Evolutionary conservation across 768 basidiomycete genomes (phyloP).

Genomic region (Leucosporidium yakuticum): DNA sequence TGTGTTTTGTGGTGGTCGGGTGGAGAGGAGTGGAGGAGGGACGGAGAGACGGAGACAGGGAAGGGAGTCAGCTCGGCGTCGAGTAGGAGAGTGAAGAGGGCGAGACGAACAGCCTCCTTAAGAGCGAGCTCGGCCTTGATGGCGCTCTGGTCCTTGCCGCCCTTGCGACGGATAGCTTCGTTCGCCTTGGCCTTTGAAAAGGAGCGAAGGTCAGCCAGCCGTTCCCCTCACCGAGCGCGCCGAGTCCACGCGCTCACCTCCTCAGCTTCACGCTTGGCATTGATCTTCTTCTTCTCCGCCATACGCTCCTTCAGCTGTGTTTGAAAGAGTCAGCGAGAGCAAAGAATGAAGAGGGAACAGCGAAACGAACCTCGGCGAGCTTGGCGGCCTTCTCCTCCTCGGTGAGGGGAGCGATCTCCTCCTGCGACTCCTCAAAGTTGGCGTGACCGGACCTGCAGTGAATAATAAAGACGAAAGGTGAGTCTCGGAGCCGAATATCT

Average conservation of each 20-base stretch:
- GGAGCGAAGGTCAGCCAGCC: conserved; percentile 31
- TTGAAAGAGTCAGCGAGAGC: not conserved
- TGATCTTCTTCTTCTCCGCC: conserved; percentile 67
- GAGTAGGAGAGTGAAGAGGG: too few relatives aligned
- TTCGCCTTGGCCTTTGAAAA: conserved; percentile 51
- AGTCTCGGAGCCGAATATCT: conserved; percentile 79
- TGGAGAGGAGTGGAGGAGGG: too few relatives aligned
- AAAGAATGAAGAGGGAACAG: too few relatives aligned
- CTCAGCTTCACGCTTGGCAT: conserved; percentile 65
- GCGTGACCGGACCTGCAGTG: conserved; percentile 77
- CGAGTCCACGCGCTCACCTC: conserved; percentile 54
- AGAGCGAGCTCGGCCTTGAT: conserved; percentile 60
- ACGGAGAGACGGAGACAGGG: too few relatives aligned
- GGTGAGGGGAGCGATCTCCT: conserved; percentile 93
- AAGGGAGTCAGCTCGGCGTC: too few relatives aligned
- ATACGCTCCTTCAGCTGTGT: conserved; percentile 62
- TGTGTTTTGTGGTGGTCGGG: too few relatives aligned
- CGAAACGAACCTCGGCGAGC: conserved; percentile 60
- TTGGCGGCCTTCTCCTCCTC: conserved; percentile 86
- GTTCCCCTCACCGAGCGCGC: conserved; percentile 9
- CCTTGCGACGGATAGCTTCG: conserved; percentile 75
- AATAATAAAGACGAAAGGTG: not conserved
- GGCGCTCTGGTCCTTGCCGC: conserved; percentile 63
- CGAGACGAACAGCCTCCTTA: not conserved
- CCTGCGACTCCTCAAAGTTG: conserved; percentile 89